Conservation (phyloP, 495 filamentous ascomycete species). For the Zalerion maritima region DNA sequence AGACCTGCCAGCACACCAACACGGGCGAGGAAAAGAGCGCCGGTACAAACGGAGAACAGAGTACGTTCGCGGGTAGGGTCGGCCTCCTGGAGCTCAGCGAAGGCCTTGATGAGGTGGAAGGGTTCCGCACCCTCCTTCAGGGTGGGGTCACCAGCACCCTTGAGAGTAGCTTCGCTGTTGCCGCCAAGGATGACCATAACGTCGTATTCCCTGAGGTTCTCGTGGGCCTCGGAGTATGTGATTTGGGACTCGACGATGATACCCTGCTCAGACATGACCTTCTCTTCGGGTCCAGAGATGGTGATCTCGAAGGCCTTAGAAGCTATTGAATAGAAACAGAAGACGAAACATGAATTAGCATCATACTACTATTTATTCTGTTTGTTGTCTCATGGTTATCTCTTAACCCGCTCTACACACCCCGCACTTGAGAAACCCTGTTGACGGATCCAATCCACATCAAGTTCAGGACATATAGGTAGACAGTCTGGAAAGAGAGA, state of each 20-base stretch:
- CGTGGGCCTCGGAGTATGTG: constrained; percentile 48
- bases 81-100: constrained; percentile 48
- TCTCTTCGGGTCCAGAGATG: constrained; percentile 42
- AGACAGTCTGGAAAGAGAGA: not conserved
- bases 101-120: constrained; percentile 47
- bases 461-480: not conserved
- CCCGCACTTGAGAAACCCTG: too few species aligned
- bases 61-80: constrained; percentile 58
- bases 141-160: constrained; percentile 28
- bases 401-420: too few species aligned
- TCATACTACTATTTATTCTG: too few species aligned
- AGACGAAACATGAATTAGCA: too few species aligned
- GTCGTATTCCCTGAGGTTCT: constrained; percentile 52
- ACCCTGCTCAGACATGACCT: constrained; percentile 53
- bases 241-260: constrained; percentile 62
- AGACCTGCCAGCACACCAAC: constrained; percentile 57
- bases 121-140: constrained; percentile 47
- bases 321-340: constrained; percentile 13
- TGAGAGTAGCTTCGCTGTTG: constrained; percentile 25
- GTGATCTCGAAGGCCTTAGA: constrained; percentile 51
- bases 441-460: too few species aligned
- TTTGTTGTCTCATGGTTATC: too few species aligned
- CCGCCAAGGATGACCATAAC: constrained; percentile 58
- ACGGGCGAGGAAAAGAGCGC: constrained; percentile 55
- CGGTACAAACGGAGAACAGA: constrained; percentile 62